Base-by-base conservation (phyloP, 352 stramenopile species). In the Aphanomyces astaci region DNA sequence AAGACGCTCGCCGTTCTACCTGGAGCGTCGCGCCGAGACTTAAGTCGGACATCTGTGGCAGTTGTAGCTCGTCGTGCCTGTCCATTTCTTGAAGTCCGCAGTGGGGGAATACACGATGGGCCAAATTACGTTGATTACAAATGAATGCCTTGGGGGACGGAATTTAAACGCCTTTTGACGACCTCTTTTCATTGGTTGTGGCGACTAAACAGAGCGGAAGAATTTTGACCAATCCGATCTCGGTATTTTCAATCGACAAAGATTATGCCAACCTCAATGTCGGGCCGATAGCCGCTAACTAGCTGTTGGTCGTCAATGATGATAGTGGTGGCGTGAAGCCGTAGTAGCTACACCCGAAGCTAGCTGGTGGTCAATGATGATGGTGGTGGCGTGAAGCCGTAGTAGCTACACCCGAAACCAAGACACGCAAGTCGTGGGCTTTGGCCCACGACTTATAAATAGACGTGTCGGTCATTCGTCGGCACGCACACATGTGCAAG, bases 401-500 rank as follows among this genome's bases (percentile, higher is more conserved):
- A n/a, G n/a, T n/a, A n/a, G n/a, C n/a, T n/a, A n/a, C n/a, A n/a
- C n/a, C n/a, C n/a, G n/a, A n/a, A n/a, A n/a, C n/a, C n/a, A n/a
- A n/a, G n/a, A n/a, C n/a, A n/a, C n/a, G n/a, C n/a, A n/a, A n/a
- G n/a, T n/a, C n/a, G n/a, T n/a, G n/a, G n/a, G n/a, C n/a, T n/a
- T n/a, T n/a, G n/a, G n/a, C n/a, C n/a, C n/a, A n/a, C n/a, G n/a
- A 43, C 36, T 15, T 43, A 43, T 43, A 15, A 43, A 43, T 43
- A 43, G 36, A n/a, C n/a, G n/a, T n/a, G n/a, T n/a, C n/a, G n/a
- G n/a, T n/a, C n/a, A n/a, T n/a, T n/a, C n/a, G n/a, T n/a, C n/a
- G n/a, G n/a, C n/a, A n/a, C n/a, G 36, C 36, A 3, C 33, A 19
- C 54, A 64, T 64, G 56, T 64, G 56, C 56, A 64, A 64, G 25